Base-by-base conservation (phyloP, 176 grass and related monocot species). In the Chloris gayana region DNA sequence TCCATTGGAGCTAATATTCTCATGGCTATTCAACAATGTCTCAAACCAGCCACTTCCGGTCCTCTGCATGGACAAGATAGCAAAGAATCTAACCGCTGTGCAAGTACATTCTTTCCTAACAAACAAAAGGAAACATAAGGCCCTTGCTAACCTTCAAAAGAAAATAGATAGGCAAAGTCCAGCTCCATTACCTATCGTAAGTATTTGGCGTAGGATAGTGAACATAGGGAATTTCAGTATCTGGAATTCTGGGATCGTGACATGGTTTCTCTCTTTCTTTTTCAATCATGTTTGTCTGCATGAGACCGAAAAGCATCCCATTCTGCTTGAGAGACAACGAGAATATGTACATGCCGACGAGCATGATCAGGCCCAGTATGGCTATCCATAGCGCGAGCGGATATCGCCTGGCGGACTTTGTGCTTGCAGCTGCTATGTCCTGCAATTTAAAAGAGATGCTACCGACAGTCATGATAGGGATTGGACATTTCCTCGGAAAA, bases 61-160 rank as follows among this genome's bases (percentile, higher is more conserved):
- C 84, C 97, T 94, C 79, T 96, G 97, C 97, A 99, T 99, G 0
- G 97, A 99, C 74, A 99, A 83, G 73, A 99, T 99, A 75, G 95
- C 90, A 89, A 98, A 98, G 75, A 87, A 93, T 19, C 88, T 89
- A 76, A 98, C 92, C 15, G 92, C 90, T 14, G 86, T 94, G 83
- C 95, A 98, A 12, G 46, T 81, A 76, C 92, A 98, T 84, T 90
- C 87, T 90, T 96, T 88, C 87, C 93, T 96, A 89, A 69, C 66
- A 80, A 82, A 79, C 21, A 89, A 82, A 61, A 53, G 31, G 68
- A 81, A 47, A 39, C n/a, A 1, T 35, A 45, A 65, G 79, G 78
- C 65, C 77, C 27, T 73, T 14, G 29, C 67, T 51, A 33, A 33
- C 39, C 15, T 62, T 12, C 22, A 59, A 49, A 76, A 29, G 6